Evolutionary conservation across 768 basidiomycete species (phyloP), one percentile per base, ranked within the genome.

Genomic region (Trametes cubensis): DNA sequence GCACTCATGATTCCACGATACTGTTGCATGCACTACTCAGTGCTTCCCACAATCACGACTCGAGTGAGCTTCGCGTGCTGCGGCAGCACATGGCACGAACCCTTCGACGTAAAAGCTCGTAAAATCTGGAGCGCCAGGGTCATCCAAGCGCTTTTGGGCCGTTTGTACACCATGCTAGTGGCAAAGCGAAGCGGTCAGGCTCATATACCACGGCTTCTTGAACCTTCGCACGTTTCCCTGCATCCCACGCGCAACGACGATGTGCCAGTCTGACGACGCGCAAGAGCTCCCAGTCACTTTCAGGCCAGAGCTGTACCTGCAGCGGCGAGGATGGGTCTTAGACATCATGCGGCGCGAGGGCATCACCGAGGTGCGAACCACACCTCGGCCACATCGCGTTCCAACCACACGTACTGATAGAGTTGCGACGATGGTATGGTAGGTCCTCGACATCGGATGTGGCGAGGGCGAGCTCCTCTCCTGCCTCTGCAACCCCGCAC

Each of bases 371-470:
- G 71, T 69, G 30, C 40, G 67, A 44, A 42, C 47, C 26, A 15
- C 38, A n/a, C 2, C 20, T 3, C 18, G 7, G 14, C 18, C 15
- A 11, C 28, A 40, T 46, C 15, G 10, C 34, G 15, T 26, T 17
- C 21, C 4, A 17, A 21, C 48, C 34, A 34, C 34, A 34, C 34
- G 34, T 34, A 34, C 50, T 41, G 23, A 58, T 41, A 25, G 38
- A 47, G 25, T 26, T 17, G 48, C 48, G 26, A 5, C 25, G 23
- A 10, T 26, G 14, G 11, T 10, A 34, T 10, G 5, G 21, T 60
- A 93, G 91, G 80, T 94, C 7, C 77, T 94, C 50, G 93, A 95
- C 67, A 78, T 93, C 26, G 93, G 93, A 4, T 95, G 93, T 67
- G 93, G 93, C 42, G 86, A 91, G 73, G 93, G 93, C 21, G 78